These are phyloP conservation scores for Phytophthora pistaciae DNA, from an alignment of 352 stramenopile species.

Conservation along the genomic window DNA sequence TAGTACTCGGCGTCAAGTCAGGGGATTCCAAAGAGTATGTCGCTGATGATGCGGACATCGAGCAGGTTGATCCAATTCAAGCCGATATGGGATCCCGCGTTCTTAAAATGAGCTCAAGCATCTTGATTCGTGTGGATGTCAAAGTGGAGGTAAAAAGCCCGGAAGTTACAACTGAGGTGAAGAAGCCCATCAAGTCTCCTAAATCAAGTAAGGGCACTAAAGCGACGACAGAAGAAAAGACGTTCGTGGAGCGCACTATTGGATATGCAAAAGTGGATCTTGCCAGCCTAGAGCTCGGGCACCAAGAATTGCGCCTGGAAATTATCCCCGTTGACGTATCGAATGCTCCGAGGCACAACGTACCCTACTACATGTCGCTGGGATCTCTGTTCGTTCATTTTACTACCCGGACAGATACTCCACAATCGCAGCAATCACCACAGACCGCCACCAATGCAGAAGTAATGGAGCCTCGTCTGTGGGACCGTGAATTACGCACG, in stretches of 20 bases:
- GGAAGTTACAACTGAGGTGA: background rate
- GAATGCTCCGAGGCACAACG: background rate
- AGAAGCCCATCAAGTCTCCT: background rate
- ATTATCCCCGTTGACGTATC: slow-evolving; percentile 42
- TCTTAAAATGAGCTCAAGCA: slow-evolving; percentile 43
- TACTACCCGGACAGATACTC: slow-evolving; percentile 1
- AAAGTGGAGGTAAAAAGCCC: slow-evolving; percentile 4
- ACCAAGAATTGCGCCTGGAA: slow-evolving; percentile 48
- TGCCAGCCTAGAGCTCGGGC: slow-evolving; percentile 40
- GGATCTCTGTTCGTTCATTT: slow-evolving; percentile 55
- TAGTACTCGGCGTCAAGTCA: slow-evolving; percentile 33
- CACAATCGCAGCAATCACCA: background rate
- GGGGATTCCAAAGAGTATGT: background rate
- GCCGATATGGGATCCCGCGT: slow-evolving; percentile 26
- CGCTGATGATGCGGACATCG: background rate
- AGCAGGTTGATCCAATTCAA: slow-evolving; percentile 4
- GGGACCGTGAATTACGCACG: slow-evolving; percentile 30
- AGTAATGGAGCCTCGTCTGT: background rate
- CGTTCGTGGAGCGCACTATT: slow-evolving; percentile 24
- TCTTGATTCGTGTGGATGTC: slow-evolving; percentile 57
- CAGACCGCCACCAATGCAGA: background rate
- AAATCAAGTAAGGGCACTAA: slow-evolving; percentile 15
- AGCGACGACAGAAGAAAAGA: background rate
- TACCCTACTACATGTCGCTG: slow-evolving; percentile 66
- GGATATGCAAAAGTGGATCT: slow-evolving; percentile 67